Evolutionary conservation across 192 early-diverging fungal genomes (phyloP).

Genomic region (Linderina pennispora): DNA sequence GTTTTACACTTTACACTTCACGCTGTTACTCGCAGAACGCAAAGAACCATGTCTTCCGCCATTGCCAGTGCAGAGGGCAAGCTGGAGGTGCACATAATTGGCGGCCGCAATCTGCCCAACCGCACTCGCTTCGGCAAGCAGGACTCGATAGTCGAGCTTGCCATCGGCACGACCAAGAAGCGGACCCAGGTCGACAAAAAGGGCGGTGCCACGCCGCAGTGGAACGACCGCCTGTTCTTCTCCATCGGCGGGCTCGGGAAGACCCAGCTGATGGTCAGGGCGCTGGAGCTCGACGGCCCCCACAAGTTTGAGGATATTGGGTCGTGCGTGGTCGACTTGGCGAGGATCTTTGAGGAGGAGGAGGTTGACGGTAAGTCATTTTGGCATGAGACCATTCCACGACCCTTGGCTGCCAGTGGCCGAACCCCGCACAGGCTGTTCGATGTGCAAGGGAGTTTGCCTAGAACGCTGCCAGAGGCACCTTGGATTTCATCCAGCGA

Average conservation of each 20-base stretch:
- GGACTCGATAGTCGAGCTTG: slow-evolving; percentile 38
- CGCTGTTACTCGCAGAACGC: too few species aligned
- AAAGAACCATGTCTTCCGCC: background rate
- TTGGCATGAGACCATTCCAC: too few species aligned
- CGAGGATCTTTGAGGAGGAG: slow-evolving; percentile 37
- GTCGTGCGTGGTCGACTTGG: slow-evolving; percentile 36
- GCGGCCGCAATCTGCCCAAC: slow-evolving; percentile 41
- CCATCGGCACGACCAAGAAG: slow-evolving; percentile 33
- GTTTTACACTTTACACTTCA: slow-evolving; percentile 1
- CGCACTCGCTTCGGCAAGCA: slow-evolving; percentile 37
- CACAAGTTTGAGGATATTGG: slow-evolving; percentile 35
- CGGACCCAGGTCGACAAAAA: slow-evolving; percentile 44
- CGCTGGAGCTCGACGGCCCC: slow-evolving; percentile 34
- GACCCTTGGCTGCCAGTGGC: too few species aligned
- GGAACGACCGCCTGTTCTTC: slow-evolving; percentile 43
- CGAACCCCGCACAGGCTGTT: too few species aligned
- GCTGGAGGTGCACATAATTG: slow-evolving; percentile 40
- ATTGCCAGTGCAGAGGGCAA: slow-evolving; percentile 33
- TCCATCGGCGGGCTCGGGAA: slow-evolving; percentile 31
- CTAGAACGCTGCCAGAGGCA: too few species aligned
- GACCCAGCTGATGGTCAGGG: slow-evolving; percentile 30
- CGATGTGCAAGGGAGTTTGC: too few species aligned
- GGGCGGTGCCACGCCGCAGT: slow-evolving; percentile 41
- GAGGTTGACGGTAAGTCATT: slow-evolving; percentile 35
- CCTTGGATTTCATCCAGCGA: too few species aligned